Conservation (phyloP, 208 protist species). For the Phytomonas serpens region DNA sequence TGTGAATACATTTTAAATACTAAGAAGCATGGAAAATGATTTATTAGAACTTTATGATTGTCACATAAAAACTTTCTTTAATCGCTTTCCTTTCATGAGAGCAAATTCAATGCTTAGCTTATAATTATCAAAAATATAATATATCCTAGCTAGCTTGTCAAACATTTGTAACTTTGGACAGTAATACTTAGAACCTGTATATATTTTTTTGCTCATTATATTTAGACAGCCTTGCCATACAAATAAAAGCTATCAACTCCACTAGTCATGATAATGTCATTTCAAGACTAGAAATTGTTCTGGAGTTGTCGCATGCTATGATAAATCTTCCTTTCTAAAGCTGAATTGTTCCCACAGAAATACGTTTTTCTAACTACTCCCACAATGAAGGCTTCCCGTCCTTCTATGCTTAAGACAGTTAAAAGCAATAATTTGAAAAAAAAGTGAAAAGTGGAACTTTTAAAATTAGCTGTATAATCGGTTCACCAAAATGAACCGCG, state of each 20-base stretch:
- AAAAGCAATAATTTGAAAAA: neutral
- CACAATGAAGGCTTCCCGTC: neutral
- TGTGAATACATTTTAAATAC: neutral
- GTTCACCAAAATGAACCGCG: no score
- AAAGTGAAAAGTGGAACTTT: neutral
- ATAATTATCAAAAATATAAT: neutral
- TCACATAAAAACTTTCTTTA: neutral
- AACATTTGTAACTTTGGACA: neutral
- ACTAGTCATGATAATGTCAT: no score
- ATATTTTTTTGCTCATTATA: neutral
- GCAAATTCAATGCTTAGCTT: neutral
- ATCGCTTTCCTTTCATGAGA: neutral
- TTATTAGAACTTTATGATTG: neutral
- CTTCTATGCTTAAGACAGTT: neutral
- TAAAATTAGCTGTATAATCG: neutral
- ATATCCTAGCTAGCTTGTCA: neutral
- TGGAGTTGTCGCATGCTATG: no score
- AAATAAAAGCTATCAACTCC: neutral
- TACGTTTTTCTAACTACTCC: neutral
- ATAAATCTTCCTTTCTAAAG: no score
- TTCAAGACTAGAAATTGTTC: no score
- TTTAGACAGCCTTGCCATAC: neutral
- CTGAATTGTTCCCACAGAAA: neutral
- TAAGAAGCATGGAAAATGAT: neutral
- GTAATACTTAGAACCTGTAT: neutral